Evolutionary conservation across 1,284 basidiomycete species (phyloP).

Genomic region (Leccinum ponderosum): DNA sequence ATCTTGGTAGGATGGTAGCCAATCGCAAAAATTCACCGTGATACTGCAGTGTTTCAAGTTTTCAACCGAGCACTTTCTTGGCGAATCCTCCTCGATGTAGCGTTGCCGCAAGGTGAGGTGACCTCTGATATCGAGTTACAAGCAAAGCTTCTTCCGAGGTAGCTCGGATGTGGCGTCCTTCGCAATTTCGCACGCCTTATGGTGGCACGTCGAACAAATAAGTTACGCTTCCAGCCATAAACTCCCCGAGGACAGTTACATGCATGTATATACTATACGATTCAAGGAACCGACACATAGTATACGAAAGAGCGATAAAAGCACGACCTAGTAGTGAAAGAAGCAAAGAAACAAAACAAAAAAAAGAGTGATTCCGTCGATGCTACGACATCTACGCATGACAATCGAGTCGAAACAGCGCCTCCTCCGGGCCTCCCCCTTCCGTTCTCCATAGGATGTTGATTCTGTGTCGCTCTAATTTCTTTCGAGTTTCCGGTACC

Average conservation of each 20-base stretch:
- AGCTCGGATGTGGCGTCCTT: too few relatives aligned
- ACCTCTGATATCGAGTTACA: too few relatives aligned
- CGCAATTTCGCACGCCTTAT: too few relatives aligned
- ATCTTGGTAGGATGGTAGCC: too few relatives aligned
- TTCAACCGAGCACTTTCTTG: neutral
- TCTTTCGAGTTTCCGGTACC: neutral
- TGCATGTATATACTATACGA: neutral
- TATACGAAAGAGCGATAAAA: neutral
- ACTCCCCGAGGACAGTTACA: neutral
- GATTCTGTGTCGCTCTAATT: neutral
- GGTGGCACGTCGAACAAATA: too few relatives aligned
- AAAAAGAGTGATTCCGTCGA: neutral
- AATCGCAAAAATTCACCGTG: too few relatives aligned
- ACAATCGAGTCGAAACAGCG: neutral
- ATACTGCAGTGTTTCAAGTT: too few relatives aligned
- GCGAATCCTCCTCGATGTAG: neutral
- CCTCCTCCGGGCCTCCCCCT: neutral
- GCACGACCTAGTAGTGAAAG: neutral
- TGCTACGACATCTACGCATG: neutral
- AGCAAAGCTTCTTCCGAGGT: too few relatives aligned
- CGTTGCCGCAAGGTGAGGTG: neutral
- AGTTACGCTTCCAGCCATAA: neutral
- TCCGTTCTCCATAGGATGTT: neutral
- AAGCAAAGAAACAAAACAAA: neutral
- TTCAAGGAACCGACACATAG: neutral